Conservation (phyloP, 345 rosid species). For the Eucalyptus microcorys region DNA sequence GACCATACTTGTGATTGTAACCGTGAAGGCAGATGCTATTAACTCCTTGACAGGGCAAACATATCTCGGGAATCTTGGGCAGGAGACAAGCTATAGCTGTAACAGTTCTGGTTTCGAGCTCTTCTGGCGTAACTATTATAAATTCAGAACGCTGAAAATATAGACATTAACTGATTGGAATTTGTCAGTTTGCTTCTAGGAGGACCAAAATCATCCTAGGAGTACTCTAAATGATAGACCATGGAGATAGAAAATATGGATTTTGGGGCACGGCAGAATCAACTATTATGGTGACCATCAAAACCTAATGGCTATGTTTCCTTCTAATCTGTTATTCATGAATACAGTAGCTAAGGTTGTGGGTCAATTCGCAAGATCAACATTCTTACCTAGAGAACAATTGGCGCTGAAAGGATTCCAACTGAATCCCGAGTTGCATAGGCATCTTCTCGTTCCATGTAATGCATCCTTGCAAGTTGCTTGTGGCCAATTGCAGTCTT, state of each 20-base stretch:
- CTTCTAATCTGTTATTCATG: too few species aligned
- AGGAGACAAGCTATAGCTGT: neutral
- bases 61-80: neutral
- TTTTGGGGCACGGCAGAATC: neutral
- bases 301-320: neutral
- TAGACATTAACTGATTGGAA: neutral
- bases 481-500: constrained; percentile 6
- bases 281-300: neutral
- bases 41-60: neutral
- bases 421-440: neutral
- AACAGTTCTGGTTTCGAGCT: neutral
- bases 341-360: too few species aligned
- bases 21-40: neutral
- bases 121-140: neutral
- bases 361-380: too few species aligned
- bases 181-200: neutral
- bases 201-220: neutral
- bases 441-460: neutral
- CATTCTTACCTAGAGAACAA: neutral
- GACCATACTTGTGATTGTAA: neutral
- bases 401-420: neutral
- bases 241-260: neutral
- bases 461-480: neutral
- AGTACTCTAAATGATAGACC: neutral
- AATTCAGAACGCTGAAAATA: too few species aligned